These are phyloP conservation scores for Trichoderma asperelloides DNA, from an alignment of 495 filamentous ascomycete genomes.

Conservation along the genomic window DNA sequence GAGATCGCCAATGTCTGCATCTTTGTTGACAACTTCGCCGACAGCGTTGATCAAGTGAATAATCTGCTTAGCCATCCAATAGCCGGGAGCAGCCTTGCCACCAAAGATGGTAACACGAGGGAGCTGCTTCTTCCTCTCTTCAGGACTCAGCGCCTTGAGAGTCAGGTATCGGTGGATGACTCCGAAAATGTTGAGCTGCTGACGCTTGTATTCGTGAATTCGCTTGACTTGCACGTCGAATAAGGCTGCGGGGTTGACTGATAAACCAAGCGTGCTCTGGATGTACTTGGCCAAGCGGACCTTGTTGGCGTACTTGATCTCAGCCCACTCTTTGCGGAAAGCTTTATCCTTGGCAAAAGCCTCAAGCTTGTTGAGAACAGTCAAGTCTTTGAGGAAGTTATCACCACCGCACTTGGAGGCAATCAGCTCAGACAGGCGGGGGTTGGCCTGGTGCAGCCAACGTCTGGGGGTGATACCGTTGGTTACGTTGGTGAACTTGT, in stretches of 20 bases:
- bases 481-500: constrained; percentile 98
- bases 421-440: constrained; percentile 83
- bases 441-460: constrained; percentile 98
- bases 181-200: constrained; percentile 98
- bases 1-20: constrained; percentile 82
- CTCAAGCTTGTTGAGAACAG: constrained; percentile 74
- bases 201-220: constrained; percentile 98
- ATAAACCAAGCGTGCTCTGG: constrained; percentile 65
- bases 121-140: constrained; percentile 77
- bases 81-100: constrained; percentile 93
- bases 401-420: constrained; percentile 76
- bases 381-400: constrained; percentile 81
- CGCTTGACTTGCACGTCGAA: constrained; percentile 98
- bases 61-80: constrained; percentile 99
- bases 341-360: constrained; percentile 68
- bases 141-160: constrained; percentile 75
- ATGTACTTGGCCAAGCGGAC: constrained; percentile 83
- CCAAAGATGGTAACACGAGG: constrained; percentile 97
- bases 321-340: constrained; percentile 85
- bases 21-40: constrained; percentile 82
- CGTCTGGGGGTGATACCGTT: constrained; percentile 93
- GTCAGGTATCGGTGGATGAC: constrained; percentile 90
- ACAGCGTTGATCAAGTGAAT: constrained; percentile 95
- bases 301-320: constrained; percentile 67
- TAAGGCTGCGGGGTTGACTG: constrained; percentile 76